A percentile compares a stretch with the other conserved stretches of the same genome.
phyloP scores from a whole-genome alignment of 805 yeast genomes.

The Barnettozyma siamensis region DNA sequence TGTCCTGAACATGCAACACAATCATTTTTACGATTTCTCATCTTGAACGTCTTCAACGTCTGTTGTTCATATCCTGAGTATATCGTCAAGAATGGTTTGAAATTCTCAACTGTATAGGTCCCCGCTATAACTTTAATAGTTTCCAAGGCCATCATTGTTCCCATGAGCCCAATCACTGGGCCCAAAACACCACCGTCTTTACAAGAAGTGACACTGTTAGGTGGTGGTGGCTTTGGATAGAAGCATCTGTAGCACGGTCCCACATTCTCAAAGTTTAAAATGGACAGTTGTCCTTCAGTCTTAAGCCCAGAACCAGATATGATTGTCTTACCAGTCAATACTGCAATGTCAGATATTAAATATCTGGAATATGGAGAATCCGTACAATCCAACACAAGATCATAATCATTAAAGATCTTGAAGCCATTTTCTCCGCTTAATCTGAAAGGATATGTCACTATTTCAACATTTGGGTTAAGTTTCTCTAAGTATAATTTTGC shows the following conservation, averaged over 20 bases:
- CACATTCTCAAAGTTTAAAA: constrained; percentile 54
- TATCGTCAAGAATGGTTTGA: constrained; percentile 62
- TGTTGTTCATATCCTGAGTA: constrained; percentile 67
- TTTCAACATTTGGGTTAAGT: constrained; percentile 64
- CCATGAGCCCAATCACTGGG: constrained; percentile 92
- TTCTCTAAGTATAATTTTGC: constrained; percentile 50
- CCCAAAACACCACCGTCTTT: constrained; percentile 94
- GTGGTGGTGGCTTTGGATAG: constrained; percentile 86
- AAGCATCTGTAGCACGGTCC: constrained; percentile 97
- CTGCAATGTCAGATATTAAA: constrained; percentile 79
- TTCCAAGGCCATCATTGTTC: constrained; percentile 84
- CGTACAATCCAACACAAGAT: constrained; percentile 85
- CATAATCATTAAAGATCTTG: constrained; percentile 56
- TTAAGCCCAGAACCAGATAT: constrained; percentile 90
- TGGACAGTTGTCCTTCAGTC: constrained; percentile 83
- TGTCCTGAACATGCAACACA: constrained; percentile 60
- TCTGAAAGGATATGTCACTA: constrained; percentile 46
- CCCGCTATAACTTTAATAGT: constrained; percentile 68
- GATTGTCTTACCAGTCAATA: constrained; percentile 58
- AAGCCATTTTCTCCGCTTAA: constrained; percentile 55
- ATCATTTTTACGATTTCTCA: constrained; percentile 57
- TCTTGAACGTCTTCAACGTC: constrained; percentile 65
- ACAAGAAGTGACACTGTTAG: constrained; percentile 76
- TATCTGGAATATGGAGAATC: constrained; percentile 89
- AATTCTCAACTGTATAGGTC: constrained; percentile 43